Conservation (phyloP, 306 rosid genomes). For the Cicer yamashitae region DNA sequence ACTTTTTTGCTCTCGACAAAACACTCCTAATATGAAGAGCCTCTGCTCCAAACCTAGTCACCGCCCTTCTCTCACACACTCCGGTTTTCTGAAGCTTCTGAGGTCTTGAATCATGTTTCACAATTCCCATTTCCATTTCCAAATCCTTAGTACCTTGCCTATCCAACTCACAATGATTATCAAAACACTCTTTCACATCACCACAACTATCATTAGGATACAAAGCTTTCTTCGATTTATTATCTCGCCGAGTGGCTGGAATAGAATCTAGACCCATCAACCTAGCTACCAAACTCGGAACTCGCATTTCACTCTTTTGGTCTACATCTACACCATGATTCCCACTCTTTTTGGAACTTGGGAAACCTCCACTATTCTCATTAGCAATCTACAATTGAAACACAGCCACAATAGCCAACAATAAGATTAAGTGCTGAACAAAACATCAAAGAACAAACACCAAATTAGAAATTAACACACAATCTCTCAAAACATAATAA, state of each 20-base stretch:
- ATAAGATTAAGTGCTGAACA: slow-evolving; percentile 19
- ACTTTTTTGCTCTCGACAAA: slow-evolving; percentile 67
- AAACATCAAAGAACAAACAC: slow-evolving; percentile 29
- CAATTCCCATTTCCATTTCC: slow-evolving; percentile 58
- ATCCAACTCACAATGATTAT: slow-evolving; percentile 44
- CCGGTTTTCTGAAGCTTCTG: slow-evolving; percentile 83
- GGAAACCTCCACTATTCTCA: slow-evolving; percentile 86
- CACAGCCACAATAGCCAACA: slow-evolving; percentile 26
- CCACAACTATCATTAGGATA: slow-evolving; percentile 50
- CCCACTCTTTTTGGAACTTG: slow-evolving; percentile 61
- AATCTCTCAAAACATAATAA: neutral
- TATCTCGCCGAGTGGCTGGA: slow-evolving; percentile 65
- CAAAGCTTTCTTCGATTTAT: slow-evolving; percentile 61
- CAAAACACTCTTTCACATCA: slow-evolving; percentile 40
- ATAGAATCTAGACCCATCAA: slow-evolving; percentile 88
- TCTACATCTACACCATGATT: slow-evolving; percentile 53
- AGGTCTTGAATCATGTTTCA: slow-evolving; percentile 76
- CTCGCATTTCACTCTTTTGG: slow-evolving; percentile 64
- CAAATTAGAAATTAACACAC: slow-evolving; percentile 2
- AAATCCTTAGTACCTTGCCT: slow-evolving; percentile 48
- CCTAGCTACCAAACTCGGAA: slow-evolving; percentile 84
- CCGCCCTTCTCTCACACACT: slow-evolving; percentile 58
- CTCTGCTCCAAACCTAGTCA: slow-evolving; percentile 77
- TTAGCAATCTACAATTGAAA: slow-evolving; percentile 73
- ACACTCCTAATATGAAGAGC: slow-evolving; percentile 79